Percentiles rank a stretch among this genome's conserved stretches.
Evolutionary conservation across 2,329 filamentous ascomycete genomes (phyloP).

Genomic region (Stachybotrys chlorohalonatus): DNA sequence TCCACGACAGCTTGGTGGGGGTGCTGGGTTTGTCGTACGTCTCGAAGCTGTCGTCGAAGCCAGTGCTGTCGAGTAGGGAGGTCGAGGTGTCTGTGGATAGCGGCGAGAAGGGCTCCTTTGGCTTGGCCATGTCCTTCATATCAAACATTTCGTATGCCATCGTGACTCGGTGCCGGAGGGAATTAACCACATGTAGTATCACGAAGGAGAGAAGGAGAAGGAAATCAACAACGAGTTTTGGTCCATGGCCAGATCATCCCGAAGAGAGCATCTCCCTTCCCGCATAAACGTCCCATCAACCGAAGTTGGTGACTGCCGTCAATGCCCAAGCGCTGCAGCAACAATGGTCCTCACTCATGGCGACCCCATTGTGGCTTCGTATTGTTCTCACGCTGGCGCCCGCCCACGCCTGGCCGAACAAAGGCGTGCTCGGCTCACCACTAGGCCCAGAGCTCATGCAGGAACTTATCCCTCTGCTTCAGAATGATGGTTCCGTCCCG

Average conservation of each 20-base stretch:
- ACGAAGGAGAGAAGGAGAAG: background rate
- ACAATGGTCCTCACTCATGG: background rate
- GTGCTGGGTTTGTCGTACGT: background rate
- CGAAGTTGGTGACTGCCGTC: background rate
- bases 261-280: background rate
- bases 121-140: background rate
- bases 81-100: background rate
- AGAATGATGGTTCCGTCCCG: background rate
- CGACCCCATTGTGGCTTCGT: background rate
- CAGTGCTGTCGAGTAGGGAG: background rate
- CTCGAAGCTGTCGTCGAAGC: background rate
- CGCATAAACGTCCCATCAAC: background rate
- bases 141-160: background rate
- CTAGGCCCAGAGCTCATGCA: background rate
- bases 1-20: constrained; percentile 18
- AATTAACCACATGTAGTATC: background rate
- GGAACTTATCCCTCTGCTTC: background rate
- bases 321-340: background rate
- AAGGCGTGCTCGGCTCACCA: background rate
- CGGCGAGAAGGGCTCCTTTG: background rate
- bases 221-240: background rate
- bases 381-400: background rate
- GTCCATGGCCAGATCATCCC: background rate
- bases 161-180: background rate
- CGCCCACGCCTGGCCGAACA: background rate